Evolutionary conservation across 202 grass and related monocot genomes (phyloP).

Genomic region (Setaria viridis): DNA sequence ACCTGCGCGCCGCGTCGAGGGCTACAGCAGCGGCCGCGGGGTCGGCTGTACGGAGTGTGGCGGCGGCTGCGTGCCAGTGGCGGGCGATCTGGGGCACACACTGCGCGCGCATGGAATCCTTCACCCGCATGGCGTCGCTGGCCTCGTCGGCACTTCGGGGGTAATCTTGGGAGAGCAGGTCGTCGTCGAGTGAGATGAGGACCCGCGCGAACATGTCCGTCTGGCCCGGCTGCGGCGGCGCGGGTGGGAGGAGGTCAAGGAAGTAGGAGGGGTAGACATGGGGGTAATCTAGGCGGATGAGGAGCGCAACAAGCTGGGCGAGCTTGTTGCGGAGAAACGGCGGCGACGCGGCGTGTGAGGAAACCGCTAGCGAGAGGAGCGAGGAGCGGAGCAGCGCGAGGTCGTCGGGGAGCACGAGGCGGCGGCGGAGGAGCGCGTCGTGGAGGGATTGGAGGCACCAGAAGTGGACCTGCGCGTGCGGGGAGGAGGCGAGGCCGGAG

Average conservation of each 20-base stretch:
- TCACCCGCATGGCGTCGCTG: constrained; percentile 68
- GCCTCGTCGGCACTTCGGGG: constrained; percentile 65
- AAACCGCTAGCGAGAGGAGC: constrained; percentile 65
- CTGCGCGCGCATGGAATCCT: constrained; percentile 92
- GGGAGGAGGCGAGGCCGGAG: constrained; percentile 70
- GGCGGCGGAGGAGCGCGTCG: constrained; percentile 64
- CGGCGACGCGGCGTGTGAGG: constrained; percentile 60
- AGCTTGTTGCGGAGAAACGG: constrained; percentile 92
- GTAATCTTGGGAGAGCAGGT: constrained; percentile 91
- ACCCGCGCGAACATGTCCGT: constrained; percentile 94
- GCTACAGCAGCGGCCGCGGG: constrained; percentile 56
- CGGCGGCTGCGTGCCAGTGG: constrained; percentile 77
- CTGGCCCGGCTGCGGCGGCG: constrained; percentile 55
- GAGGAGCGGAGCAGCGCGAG: constrained; percentile 73
- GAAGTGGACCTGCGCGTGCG: constrained; percentile 73
- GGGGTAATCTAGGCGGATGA: constrained; percentile 84
- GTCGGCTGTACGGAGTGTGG: constrained; percentile 59
- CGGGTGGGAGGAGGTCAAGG: constrained; percentile 61
- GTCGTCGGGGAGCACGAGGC: constrained; percentile 54
- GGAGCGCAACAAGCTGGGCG: constrained; percentile 75
- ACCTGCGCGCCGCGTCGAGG: constrained; percentile 81
- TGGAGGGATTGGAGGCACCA: constrained; percentile 94
- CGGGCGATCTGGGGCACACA: constrained; percentile 88
- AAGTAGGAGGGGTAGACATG: constrained; percentile 68
- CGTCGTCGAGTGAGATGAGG: constrained; percentile 76